Evolutionary conservation across 495 filamentous ascomycete genomes (phyloP).

Genomic region (Neurospora intermedia): DNA sequence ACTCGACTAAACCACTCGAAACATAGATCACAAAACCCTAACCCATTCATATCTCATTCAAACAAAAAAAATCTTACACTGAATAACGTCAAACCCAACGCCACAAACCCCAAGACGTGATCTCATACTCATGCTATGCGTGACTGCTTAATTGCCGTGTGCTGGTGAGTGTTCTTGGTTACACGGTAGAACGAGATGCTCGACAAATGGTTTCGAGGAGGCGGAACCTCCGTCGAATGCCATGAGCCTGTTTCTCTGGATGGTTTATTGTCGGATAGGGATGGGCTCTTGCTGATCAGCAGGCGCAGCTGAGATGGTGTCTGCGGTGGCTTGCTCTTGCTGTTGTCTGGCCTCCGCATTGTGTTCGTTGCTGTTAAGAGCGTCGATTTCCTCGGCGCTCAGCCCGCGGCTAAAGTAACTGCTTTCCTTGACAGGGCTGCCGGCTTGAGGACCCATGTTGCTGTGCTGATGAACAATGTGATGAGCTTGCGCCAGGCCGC

Average conservation of each 20-base stretch:
- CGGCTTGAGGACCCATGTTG: constrained; percentile 45
- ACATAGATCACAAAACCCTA: neutral
- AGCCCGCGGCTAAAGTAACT: constrained; percentile 70
- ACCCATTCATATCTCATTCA: neutral
- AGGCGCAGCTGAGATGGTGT: constrained; percentile 3
- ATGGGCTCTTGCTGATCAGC: constrained; percentile 42
- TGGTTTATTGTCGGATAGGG: constrained; percentile 47
- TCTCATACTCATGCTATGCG: neutral
- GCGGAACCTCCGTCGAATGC: neutral
- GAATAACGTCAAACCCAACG: neutral
- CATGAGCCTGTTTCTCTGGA: neutral
- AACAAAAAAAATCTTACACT: neutral
- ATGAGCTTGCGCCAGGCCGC: constrained; percentile 29
- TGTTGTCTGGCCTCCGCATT: constrained; percentile 5
- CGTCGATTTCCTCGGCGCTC: constrained; percentile 56
- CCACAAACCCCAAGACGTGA: neutral
- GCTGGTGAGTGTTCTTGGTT: neutral
- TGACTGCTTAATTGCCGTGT: neutral
- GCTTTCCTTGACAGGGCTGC: constrained; percentile 78
- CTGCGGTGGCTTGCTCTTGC: constrained; percentile 6
- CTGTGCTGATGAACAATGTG: constrained; percentile 26
- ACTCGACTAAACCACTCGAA: neutral
- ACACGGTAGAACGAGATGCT: neutral
- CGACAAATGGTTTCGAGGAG: neutral
- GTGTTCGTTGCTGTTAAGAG: constrained; percentile 16